These are phyloP conservation scores for Aethionema arabicum DNA, from an alignment of 345 rosid genomes.

Conservation along the genomic window DNA sequence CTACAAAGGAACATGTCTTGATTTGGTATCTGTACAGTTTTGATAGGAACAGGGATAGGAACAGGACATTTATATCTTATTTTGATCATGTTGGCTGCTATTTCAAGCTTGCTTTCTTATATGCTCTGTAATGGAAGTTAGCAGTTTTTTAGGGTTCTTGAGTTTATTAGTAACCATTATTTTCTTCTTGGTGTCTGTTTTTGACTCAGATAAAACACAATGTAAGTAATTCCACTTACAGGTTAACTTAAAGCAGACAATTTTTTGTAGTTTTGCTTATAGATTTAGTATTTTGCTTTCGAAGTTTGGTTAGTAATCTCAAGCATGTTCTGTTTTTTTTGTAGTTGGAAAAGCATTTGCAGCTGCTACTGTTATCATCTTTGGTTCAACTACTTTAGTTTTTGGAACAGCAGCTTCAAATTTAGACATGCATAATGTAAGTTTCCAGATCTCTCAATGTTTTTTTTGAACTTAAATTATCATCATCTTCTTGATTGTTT, in stretches of 20 bases:
- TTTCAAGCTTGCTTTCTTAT: neutral
- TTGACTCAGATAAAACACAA: neutral
- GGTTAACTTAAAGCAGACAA: no score
- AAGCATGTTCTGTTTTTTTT: constrained; percentile 1
- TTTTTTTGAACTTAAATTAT: neutral
- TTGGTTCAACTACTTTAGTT: constrained; percentile 66
- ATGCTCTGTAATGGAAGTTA: neutral
- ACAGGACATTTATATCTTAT: neutral
- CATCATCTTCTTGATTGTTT: neutral
- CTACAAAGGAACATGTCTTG: neutral
- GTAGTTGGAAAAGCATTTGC: constrained; percentile 88
- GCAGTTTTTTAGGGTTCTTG: neutral
- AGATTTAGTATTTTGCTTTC: neutral
- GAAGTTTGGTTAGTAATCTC: neutral
- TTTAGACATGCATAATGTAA: constrained; percentile 62
- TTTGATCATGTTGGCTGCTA: constrained; percentile 4
- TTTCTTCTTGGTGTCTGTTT: neutral
- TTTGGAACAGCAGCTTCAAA: constrained; percentile 63
- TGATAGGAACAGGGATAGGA: no score
- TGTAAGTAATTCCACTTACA: neutral
- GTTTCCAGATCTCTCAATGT: constrained; percentile 11
- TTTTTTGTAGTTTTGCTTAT: neutral
- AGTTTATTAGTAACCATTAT: neutral
- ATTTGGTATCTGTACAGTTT: constrained; percentile 1
- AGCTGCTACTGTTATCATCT: constrained; percentile 65